Conservation (phyloP, 2,329 filamentous ascomycete species). For the Penicillium brasilianum region DNA sequence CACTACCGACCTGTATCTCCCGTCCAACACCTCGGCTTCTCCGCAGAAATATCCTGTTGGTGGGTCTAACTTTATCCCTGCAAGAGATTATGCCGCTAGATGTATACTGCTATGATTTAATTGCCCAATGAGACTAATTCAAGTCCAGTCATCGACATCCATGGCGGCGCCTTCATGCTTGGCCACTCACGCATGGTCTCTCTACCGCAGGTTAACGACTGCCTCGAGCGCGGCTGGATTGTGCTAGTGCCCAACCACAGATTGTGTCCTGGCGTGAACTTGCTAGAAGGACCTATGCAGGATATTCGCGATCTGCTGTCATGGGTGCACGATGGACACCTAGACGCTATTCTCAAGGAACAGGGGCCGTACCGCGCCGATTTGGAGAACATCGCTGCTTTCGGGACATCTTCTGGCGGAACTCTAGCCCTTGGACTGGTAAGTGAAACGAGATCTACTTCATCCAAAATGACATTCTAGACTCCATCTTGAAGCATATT, state of each 20-base stretch:
- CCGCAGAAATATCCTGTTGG: slow-evolving; percentile 30
- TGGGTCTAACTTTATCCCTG: slow-evolving; percentile 18
- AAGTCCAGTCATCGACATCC: slow-evolving; percentile 48
- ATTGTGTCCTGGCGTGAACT: slow-evolving; percentile 53
- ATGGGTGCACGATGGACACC: slow-evolving; percentile 47
- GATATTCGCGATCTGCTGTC: slow-evolving; percentile 52
- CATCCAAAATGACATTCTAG: too few relatives aligned
- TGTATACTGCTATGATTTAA: not conserved
- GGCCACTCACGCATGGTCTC: slow-evolving; percentile 48
- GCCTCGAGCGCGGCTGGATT: slow-evolving; percentile 46
- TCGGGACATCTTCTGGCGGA: slow-evolving; percentile 58
- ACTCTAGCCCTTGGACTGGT: slow-evolving; percentile 52
- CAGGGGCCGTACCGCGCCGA: slow-evolving; percentile 28
- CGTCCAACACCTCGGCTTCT: slow-evolving; percentile 14
- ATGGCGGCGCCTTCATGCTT: slow-evolving; percentile 54
- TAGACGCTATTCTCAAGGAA: slow-evolving; percentile 36
- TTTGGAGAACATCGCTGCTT: slow-evolving; percentile 45
- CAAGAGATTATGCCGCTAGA: not conserved
- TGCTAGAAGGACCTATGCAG: slow-evolving; percentile 53
- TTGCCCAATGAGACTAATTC: not conserved
- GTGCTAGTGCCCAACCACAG: slow-evolving; percentile 44
- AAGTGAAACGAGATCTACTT: slow-evolving; percentile 10
- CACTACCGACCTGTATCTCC: slow-evolving; percentile 36
- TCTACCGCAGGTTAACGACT: slow-evolving; percentile 45
- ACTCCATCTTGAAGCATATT: not conserved